Evolutionary conservation across 768 basidiomycete species (phyloP).

Genomic region (Mycena olivaceomarginata): DNA sequence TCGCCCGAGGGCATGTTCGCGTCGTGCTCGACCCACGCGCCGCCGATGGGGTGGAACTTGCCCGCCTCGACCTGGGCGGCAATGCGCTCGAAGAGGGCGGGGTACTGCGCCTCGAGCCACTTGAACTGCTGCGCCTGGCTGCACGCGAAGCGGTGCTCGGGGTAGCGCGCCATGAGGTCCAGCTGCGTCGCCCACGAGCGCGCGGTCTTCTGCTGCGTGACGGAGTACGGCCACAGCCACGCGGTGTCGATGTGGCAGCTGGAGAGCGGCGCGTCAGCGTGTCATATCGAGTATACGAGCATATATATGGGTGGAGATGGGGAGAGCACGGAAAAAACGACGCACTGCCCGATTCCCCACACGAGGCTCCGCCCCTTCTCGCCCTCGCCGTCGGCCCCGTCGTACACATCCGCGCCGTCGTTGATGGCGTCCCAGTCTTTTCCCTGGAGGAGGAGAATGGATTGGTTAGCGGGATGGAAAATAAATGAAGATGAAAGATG

Average conservation of each 20-base stretch:
- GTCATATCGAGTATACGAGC: not conserved
- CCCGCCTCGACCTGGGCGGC: conserved; percentile 85
- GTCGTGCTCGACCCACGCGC: conserved; percentile 96
- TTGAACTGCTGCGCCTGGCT: conserved; percentile 95
- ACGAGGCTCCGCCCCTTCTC: conserved; percentile 60
- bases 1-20: conserved; percentile 98
- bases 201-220: conserved; percentile 98
- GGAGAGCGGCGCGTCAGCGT: not conserved
- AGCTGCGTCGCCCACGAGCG: conserved; percentile 98
- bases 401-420: conserved; percentile 78
- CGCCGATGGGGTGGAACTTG: conserved; percentile 92
- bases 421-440: conserved; percentile 71
- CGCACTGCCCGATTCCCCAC: conserved; percentile 84
- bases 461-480: not conserved
- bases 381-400: conserved; percentile 74
- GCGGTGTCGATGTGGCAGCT: conserved; percentile 92
- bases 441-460: conserved; percentile 48
- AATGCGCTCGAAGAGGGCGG: conserved; percentile 84
- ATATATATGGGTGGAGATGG: not conserved
- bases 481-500: no score
- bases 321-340: not conserved
- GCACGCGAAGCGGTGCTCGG: conserved; percentile 95
- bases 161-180: conserved; percentile 97
- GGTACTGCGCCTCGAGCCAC: conserved; percentile 82
- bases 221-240: conserved; percentile 96